Conservation (phyloP, 345 rosid species). For the Salix exigua region DNA sequence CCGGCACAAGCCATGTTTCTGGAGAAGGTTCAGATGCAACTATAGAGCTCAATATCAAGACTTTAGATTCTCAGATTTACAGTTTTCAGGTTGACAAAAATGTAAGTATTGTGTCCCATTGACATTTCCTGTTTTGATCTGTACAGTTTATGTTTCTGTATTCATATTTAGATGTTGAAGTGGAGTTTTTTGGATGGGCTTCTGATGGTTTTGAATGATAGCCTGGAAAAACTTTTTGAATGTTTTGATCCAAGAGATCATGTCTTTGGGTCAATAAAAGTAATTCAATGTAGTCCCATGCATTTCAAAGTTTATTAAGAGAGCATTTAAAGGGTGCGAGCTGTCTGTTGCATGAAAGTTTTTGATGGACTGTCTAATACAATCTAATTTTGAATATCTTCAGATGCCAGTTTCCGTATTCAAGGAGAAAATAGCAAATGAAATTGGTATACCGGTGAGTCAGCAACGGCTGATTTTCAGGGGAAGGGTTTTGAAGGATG, state of each 20-base stretch:
- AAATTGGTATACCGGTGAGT: constrained; percentile 70
- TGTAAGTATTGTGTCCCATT: constrained; percentile 41
- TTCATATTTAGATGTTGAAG: background rate
- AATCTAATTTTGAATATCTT: constrained; percentile 18
- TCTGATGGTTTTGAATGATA: background rate
- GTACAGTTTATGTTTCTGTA: background rate
- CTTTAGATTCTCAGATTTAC: constrained; percentile 69
- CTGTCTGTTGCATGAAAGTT: background rate
- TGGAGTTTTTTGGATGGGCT: background rate
- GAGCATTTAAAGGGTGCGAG: background rate
- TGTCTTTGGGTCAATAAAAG: background rate
- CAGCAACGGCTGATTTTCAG: constrained; percentile 91
- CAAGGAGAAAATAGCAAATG: constrained; percentile 79
- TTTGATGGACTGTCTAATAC: background rate
- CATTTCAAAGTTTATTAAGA: background rate
- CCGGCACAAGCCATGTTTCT: constrained; percentile 42
- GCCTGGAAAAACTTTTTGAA: background rate
- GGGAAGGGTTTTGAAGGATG: constrained; percentile 89
- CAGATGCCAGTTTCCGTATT: constrained; percentile 71
- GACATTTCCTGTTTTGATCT: background rate
- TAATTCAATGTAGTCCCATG: background rate
- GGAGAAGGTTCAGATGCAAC: constrained; percentile 51
- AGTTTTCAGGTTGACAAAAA: constrained; percentile 65
- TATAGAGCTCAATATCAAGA: constrained; percentile 78
- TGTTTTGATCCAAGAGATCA: background rate